Base-by-base conservation (phyloP, 1,284 basidiomycete species). In the Fistulina hepatica region DNA sequence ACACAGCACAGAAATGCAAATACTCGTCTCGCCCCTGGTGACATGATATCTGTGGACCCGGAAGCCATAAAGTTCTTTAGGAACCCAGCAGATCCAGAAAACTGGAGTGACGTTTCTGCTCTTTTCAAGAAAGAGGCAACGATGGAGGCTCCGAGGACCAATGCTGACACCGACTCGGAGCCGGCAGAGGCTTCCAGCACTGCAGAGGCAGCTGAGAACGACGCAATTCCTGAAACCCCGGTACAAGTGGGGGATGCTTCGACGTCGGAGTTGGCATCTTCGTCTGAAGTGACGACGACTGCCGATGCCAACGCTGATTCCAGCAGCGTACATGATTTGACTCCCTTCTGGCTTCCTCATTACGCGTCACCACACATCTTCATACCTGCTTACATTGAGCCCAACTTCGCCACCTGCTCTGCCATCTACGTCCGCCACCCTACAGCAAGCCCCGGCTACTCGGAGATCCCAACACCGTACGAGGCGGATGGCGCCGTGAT, bases 361-460 rank as follows among this genome's bases (percentile, higher is more conserved):
- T 97, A 81, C 52, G 88, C 92, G 7, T 76, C 89, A 0, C 90
- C 95, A 0, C 89, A 84, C 69, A 69, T 98, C 35, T 98, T 97
- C 67, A 73, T 98, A 47, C 95, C 95, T 1, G 83, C 93, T 0
- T 97, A 97, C 60, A 77, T 97, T 40, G 91, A 97, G 53, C 77
- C 84, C 2, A 89, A 80, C 37, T 98, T 88, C 69, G 59, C 73
- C 34, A 92, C 92, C 8, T 98, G 95, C 61, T 92, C 93, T 5
- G 81, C 82, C 13, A 70, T 98, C 42, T 97, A 97, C 57, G 75
- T 97, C 22, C 88, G 94, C 33, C 91, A 97, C 55, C 95, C 95
- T 2, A 97, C 92, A 1, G 91, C 94, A 1, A 78, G 90, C 19
- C 85, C 90, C 2, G 76, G 83, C 3, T 91, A 92, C 61, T 90